These are phyloP conservation scores for Podosphaera aphanis DNA, from an alignment of 2,329 filamentous ascomycete genomes.

Conservation along the genomic window DNA sequence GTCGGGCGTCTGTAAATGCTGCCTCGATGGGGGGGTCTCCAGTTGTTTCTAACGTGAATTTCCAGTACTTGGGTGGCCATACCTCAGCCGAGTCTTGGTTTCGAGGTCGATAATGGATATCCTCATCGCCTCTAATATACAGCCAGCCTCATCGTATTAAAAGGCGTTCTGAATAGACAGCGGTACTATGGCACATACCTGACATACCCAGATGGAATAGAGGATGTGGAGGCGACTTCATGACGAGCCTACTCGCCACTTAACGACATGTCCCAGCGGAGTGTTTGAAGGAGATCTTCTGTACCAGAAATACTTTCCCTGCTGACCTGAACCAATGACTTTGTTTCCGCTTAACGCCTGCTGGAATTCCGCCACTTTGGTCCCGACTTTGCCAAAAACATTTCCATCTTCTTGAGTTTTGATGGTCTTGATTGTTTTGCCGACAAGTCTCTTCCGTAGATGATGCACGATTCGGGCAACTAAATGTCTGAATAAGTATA, in stretches of 20 bases:
- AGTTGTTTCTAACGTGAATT: constrained; percentile 51
- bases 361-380: constrained; percentile 50
- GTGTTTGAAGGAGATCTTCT: not conserved
- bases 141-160: constrained; percentile 39
- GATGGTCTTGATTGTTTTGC: constrained; percentile 51
- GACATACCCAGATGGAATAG: constrained; percentile 74
- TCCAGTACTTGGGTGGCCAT: constrained; percentile 83
- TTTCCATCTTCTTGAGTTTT: constrained; percentile 56
- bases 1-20: constrained; percentile 65
- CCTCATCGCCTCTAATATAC: constrained; percentile 57
- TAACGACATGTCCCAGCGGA: not conserved
- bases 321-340: constrained; percentile 46
- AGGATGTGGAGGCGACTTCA: constrained; percentile 55
- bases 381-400: constrained; percentile 79
- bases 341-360: constrained; percentile 52
- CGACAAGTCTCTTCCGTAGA: constrained; percentile 60
- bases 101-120: constrained; percentile 56
- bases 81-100: constrained; percentile 18
- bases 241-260: constrained; percentile 30
- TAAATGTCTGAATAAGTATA: constrained; percentile 12
- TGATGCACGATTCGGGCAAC: constrained; percentile 74
- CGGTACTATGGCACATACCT: constrained; percentile 17
- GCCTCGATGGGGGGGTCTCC: constrained; percentile 30
- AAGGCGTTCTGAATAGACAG: not conserved
- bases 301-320: constrained; percentile 92